Evolutionary conservation across 257 asterid genomes (phyloP).

Genomic region (Ilex aquifolium): DNA sequence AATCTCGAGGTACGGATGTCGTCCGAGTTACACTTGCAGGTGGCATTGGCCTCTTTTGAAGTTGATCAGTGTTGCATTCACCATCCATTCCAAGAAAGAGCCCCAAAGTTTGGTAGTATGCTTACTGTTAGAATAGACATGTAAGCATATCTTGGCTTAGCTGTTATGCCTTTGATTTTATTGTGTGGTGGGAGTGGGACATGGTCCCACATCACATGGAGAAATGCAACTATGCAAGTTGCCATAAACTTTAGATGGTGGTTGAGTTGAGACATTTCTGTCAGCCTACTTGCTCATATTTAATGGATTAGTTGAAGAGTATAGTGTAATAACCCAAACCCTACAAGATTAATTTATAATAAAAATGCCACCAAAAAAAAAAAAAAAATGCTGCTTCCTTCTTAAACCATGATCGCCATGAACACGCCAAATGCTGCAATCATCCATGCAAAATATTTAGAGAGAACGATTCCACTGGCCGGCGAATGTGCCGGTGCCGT

Average conservation of each 20-base stretch:
- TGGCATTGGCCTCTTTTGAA: slow-evolving; percentile 17
- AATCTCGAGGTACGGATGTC: no score
- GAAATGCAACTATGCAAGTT: slow-evolving; percentile 24
- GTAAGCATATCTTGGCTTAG: slow-evolving; percentile 11
- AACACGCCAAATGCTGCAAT: slow-evolving; percentile 12
- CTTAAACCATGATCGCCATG: background rate
- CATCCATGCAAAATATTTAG: slow-evolving; percentile 9
- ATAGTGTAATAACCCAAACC: no score
- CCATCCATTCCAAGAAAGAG: slow-evolving; percentile 21
- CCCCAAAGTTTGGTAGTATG: slow-evolving; percentile 13
- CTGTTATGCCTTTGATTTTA: background rate
- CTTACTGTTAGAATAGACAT: background rate
- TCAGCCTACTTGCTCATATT: slow-evolving; percentile 1
- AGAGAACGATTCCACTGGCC: background rate
- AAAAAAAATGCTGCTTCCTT: no score
- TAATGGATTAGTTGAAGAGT: background rate
- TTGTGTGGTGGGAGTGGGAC: slow-evolving; percentile 26
- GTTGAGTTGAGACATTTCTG: slow-evolving; percentile 30
- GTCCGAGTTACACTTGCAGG: no score
- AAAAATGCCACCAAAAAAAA: no score
- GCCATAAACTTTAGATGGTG: slow-evolving; percentile 15
- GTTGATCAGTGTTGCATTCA: slow-evolving; percentile 19
- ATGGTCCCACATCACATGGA: slow-evolving; percentile 30
- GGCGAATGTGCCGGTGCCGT: slow-evolving; percentile 6
- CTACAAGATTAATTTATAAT: no score